Conservation (phyloP, 1,284 basidiomycete genomes). For the Irpex sp. region DNA sequence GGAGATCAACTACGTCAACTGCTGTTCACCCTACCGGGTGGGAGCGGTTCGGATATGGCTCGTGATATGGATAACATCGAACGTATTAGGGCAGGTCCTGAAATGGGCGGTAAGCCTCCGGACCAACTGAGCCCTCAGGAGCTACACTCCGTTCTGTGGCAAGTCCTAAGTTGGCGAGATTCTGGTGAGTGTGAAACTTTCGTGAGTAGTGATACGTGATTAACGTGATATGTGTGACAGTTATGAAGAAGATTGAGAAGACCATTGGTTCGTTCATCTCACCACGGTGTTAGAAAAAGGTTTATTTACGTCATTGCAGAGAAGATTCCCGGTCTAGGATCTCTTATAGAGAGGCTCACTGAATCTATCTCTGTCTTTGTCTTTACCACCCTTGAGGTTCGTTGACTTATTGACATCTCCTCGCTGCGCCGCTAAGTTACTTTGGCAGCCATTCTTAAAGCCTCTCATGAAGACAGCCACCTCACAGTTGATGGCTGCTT, state of each 20-base stretch:
- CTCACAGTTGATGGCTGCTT: constrained; percentile 52
- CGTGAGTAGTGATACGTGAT: too few species aligned
- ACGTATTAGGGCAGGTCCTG: constrained; percentile 59
- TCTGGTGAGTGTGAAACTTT: constrained; percentile 20
- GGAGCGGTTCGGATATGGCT: constrained; percentile 52
- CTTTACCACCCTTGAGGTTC: constrained; percentile 61
- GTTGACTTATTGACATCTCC: constrained; percentile 12
- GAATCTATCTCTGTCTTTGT: constrained; percentile 81
- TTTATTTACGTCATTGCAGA: constrained; percentile 33
- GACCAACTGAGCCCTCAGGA: constrained; percentile 89
- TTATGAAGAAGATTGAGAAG: constrained; percentile 82
- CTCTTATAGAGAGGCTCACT: constrained; percentile 80
- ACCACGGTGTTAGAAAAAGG: not conserved
- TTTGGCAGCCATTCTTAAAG: constrained; percentile 67
- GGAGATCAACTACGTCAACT: constrained; percentile 47
- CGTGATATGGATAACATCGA: constrained; percentile 78
- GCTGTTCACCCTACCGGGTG: constrained; percentile 60
- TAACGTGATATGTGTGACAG: constrained; percentile 24
- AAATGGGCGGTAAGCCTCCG: constrained; percentile 56
- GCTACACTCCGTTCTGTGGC: constrained; percentile 80
- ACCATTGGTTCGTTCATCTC: constrained; percentile 66
- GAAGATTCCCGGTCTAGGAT: constrained; percentile 65
- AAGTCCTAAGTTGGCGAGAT: constrained; percentile 85
- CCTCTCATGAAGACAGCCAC: constrained; percentile 70
- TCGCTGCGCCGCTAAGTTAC: not conserved